Evolutionary conservation across 768 basidiomycete genomes (phyloP), one percentile per base, ranked within the genome.

Genomic region (Cystofilobasidium bisporidii): DNA sequence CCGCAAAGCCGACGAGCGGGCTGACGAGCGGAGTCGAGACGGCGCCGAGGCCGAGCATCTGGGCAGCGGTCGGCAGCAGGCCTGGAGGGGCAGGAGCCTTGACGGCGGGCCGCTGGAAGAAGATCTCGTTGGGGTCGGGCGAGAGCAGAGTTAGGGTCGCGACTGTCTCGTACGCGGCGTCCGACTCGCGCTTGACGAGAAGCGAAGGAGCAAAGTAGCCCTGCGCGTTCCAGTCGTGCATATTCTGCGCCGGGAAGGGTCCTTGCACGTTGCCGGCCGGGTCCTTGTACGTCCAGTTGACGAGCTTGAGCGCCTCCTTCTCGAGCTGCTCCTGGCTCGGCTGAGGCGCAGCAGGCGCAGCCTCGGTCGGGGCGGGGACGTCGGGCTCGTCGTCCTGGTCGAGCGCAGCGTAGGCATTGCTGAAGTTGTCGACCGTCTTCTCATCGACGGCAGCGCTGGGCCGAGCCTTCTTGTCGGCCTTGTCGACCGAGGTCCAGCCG

Each of bases 141-240:
- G 62, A 57, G 57, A 69, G 68, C 18, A 64, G 68, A 10, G 62
- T 69, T 28, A 69, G 59, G n/a, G 68, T 69, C 0, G 68, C 63
- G 30, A 69, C 68, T 18, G 78, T 74, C 66, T 77, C 77, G 73
- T 75, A 81, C 2, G 74, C 71, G 30, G 70, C 67, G 55, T 79
- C 77, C n/a, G 66, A 38, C 65, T 75, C 75, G 56, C 91, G 85
- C 75, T 87, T 89, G 84, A 93, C 86, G 40, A 88, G 84, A 30
- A 97, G 81, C 70, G 89, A 86, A 32, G 85, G 79, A 12, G 84
- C 80, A 74, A 97, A 97, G 77, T 93, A 97, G 20, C 89, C 88
- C 72, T 87, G 88, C 61, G 89, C 85, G 74, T 85, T 86, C 92
- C 92, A 96, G 73, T 89, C 89, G 79, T 94, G 91, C 92, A 97